Base-by-base conservation (phyloP, 208 protist genomes). In the Acanthamoeba divionensis region DNA sequence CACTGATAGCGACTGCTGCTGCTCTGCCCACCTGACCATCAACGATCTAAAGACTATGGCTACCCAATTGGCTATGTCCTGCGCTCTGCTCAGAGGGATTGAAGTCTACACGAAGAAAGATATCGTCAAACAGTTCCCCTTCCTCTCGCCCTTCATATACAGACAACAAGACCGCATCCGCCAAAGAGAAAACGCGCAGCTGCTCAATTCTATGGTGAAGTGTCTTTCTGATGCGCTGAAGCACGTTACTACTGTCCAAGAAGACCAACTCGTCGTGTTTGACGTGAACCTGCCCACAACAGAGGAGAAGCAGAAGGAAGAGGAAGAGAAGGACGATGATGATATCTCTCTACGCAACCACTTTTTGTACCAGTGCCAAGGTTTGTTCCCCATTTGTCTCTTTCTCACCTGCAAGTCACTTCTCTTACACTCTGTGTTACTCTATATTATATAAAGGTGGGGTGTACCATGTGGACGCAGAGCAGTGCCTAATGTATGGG, bases 91-190 rank as follows among this genome's bases (percentile, higher is more conserved):
- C 8, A 29, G n/a, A 24, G 71, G 71, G 13, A 21, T 26, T 15
- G 71, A 82, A 33, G 71, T 82, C n/a, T 82, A 82, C 47, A 82
- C 71, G n/a, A 82, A 82, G 26, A 41, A 31, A 24, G 71, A 73
- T 38, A 73, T 73, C 65, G 65, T 24, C 36, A 4, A 24, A 6
- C 65, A 48, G 36, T 73, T 48, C 47, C 65, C 65, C 65, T 31
- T 48, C 36, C 31, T 73, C 21, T 31, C 38, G 65, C 65, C 65
- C 6, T 73, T 73, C 65, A 73, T 73, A 31, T 73, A 73, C 65
- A 31, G 65, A 33, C 65, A 38, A 31, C 65, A 33, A 6, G 65
- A 73, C 36, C 31, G 38, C 26, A 41, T 73, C 15, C 31, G 26
- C 18, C 65, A 33, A 24, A 6, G 12, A 31, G 65, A 73, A 24